A percentile compares a stretch with the other conserved stretches of the same genome.
These are phyloP conservation scores for Penicillium lividum DNA, from an alignment of 495 filamentous ascomycete species.

Conservation along the genomic window DNA sequence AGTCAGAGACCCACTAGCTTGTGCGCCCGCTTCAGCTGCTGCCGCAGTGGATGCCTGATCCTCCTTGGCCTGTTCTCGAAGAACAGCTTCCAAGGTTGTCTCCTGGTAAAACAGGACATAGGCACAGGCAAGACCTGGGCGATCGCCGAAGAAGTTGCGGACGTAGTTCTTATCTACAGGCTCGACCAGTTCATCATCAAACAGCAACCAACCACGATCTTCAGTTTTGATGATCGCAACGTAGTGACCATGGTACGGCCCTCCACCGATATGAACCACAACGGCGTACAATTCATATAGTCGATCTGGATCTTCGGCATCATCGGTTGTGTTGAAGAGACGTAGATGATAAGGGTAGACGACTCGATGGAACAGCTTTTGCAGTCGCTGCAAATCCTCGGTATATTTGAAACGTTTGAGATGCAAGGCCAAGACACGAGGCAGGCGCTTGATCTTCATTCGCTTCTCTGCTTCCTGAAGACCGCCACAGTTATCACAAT, in stretches of 20 bases:
- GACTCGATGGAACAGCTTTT: slow-evolving; percentile 96
- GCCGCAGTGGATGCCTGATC: slow-evolving; percentile 55
- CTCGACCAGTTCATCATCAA: slow-evolving; percentile 98
- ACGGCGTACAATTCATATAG: slow-evolving; percentile 97
- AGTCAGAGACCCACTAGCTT: slow-evolving; percentile 25
- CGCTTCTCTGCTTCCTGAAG: slow-evolving; percentile 97
- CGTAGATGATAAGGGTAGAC: slow-evolving; percentile 96
- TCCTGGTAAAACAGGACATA: slow-evolving; percentile 99
- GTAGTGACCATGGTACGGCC: slow-evolving; percentile 96
- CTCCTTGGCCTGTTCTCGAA: slow-evolving; percentile 80
- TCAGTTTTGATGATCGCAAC: slow-evolving; percentile 97
- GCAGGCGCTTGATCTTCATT: slow-evolving; percentile 97
- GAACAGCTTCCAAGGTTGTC: slow-evolving; percentile 85
- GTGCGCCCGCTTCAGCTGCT: slow-evolving; percentile 51
- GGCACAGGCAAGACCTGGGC: slow-evolving; percentile 86
- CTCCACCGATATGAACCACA: slow-evolving; percentile 98
- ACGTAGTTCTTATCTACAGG: slow-evolving; percentile 96
- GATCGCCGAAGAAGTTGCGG: slow-evolving; percentile 96
- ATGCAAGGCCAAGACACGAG: slow-evolving; percentile 87
- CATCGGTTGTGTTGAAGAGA: slow-evolving; percentile 97
- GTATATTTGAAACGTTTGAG: slow-evolving; percentile 98
- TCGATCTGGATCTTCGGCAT: slow-evolving; percentile 91
- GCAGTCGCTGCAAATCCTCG: slow-evolving; percentile 86
- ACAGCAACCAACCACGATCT: slow-evolving; percentile 92
- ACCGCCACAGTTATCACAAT: slow-evolving; percentile 95